Evolutionary conservation across 129 eudicot genomes (phyloP), one percentile per base, ranked within the genome.

Genomic region (Chrysanthemum lavandulifolium): DNA sequence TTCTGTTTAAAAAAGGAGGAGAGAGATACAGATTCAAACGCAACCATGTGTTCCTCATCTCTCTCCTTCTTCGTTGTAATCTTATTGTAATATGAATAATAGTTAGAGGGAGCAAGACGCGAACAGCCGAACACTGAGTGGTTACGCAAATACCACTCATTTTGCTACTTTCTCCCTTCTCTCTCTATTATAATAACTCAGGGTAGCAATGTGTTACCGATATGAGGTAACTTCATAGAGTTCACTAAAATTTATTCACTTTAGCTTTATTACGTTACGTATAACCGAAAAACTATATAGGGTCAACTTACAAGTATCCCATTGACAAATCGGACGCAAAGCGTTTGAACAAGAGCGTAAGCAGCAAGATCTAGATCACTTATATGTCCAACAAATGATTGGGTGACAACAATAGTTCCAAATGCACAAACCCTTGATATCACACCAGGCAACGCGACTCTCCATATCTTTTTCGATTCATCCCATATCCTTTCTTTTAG

Each of bases 281-380:
- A 40, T 40, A 40, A 40, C 47, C 2, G 1, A 40, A 40, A 7
- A 40, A 40, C 47, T 40, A 40, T 40, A 40, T 40, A 54, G n/a
- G 57, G 49, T 54, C 9, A 59, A 78, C 86, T 63, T 79, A 88
- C 96, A 76, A 86, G 73, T 57, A 88, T 78, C 25, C 96, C 96
- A 16, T 81, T 88, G 25, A 78, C 79, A 61, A 88, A 82, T 2
- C 96, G 96, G 10, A 86, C 87, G 18, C 79, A 73, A 31, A 88
- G 73, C 0, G 96, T 79, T 63, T 86, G 89, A 19, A 88, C 96
- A 56, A 88, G 96, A 0, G 96, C 96, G 23, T 88, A 88, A 31
- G 80, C 87, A 18, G 96, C 96, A 60, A 88, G 96, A 79, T 88
- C 96, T 15, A 72, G 10, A 29, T 77, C 68, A 18, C 81, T 83